Evolutionary conservation across 331 rosid species (phyloP).

Genomic region (Pyrus hybrid): DNA sequence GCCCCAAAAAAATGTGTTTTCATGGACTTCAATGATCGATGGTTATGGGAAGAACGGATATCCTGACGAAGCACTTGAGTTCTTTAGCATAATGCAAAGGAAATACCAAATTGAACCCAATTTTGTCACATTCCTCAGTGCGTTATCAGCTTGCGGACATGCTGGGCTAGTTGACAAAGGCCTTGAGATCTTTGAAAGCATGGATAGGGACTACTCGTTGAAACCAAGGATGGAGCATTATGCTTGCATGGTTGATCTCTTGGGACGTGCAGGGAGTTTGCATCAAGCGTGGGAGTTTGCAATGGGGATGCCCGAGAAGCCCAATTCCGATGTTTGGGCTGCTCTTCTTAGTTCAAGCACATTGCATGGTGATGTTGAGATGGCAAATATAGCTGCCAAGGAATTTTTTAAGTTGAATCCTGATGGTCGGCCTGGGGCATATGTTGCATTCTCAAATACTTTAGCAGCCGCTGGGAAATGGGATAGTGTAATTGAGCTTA

Average conservation of each 20-base stretch:
- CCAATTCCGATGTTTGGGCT: constrained; percentile 86
- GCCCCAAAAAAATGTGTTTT: constrained; percentile 62
- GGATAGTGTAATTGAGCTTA: constrained; percentile 78
- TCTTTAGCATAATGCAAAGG: constrained; percentile 47
- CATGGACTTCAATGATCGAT: constrained; percentile 95
- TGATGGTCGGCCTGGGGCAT: constrained; percentile 71
- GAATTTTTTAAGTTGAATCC: constrained; percentile 73
- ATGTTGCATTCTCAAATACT: constrained; percentile 74
- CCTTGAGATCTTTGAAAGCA: constrained; percentile 57
- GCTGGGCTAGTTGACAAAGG: constrained; percentile 79
- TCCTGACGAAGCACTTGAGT: constrained; percentile 59
- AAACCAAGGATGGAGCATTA: constrained; percentile 87
- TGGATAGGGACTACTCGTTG: constrained; percentile 49
- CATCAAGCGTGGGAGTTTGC: constrained; percentile 68
- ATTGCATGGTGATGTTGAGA: constrained; percentile 61
- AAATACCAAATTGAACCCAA: constrained; percentile 40
- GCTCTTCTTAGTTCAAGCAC: constrained; percentile 82
- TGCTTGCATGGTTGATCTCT: constrained; percentile 83
- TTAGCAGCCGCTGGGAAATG: constrained; percentile 86
- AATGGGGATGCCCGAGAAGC: constrained; percentile 58
- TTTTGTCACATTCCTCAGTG: constrained; percentile 72
- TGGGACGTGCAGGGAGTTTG: constrained; percentile 80
- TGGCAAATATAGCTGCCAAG: constrained; percentile 63
- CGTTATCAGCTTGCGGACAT: constrained; percentile 82
- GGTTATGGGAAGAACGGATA: constrained; percentile 64